phyloP scores from a whole-genome alignment of 2,329 filamentous ascomycete species.

The Aspergillaceae sp. region DNA sequence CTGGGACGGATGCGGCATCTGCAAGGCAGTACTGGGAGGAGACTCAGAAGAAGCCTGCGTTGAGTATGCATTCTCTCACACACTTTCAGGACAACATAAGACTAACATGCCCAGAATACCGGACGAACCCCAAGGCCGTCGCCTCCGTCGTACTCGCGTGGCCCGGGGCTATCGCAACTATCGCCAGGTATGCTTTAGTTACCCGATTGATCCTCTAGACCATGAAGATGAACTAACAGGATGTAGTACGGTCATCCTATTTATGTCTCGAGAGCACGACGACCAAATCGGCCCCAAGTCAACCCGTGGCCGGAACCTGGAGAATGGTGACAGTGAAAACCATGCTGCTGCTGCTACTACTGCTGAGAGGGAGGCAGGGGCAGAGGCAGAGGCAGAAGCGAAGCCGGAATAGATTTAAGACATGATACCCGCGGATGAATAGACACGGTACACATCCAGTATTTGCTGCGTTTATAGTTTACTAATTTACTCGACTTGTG shows the following conservation, averaged over 20 bases:
- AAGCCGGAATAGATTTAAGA: neutral
- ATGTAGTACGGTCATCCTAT: conserved; percentile 18
- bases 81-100: neutral
- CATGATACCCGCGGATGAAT: neutral
- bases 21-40: conserved; percentile 19
- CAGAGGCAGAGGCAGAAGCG: neutral
- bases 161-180: conserved; percentile 43
- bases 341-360: too few species aligned
- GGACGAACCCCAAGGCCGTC: conserved; percentile 43
- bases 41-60: conserved; percentile 29
- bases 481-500: too few species aligned
- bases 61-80: conserved; percentile 5
- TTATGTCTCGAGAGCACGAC: conserved; percentile 26
- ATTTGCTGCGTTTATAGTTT: too few species aligned
- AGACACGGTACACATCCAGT: neutral
- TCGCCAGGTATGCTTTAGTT: conserved; percentile 23
- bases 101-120: conserved; percentile 29
- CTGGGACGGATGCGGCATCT: conserved; percentile 28
- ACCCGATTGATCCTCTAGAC: neutral
- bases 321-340: neutral
- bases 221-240: neutral
- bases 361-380: too few species aligned
- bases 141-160: conserved; percentile 47
- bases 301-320: neutral
- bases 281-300: conserved; percentile 14